Conservation (phyloP, 192 early-diverging fungal genomes). For the Entophlyctis luteolus region DNA sequence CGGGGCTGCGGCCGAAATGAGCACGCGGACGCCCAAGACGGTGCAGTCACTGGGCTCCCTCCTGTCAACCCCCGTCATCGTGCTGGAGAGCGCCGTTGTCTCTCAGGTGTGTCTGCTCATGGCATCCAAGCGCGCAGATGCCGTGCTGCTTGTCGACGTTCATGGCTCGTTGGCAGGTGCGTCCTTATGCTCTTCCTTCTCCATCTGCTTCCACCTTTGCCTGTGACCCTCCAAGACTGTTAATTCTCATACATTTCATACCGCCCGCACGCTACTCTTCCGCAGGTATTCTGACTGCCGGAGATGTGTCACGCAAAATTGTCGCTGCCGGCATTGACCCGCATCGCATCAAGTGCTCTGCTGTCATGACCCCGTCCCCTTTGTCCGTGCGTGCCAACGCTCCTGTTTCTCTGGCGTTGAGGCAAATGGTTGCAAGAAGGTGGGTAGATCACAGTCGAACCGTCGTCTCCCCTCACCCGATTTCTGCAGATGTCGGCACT, state of each 20-base stretch:
- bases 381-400: conserved; percentile 8
- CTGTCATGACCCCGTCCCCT: conserved; percentile 75
- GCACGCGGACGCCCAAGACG: too few relatives aligned
- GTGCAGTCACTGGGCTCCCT: conserved; percentile 12
- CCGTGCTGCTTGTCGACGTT: conserved; percentile 87
- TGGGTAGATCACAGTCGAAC: not conserved
- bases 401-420: conserved; percentile 10
- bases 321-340: conserved; percentile 66
- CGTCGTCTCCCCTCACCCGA: not conserved
- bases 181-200: not conserved
- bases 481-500: conserved; percentile 40
- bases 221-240: too few relatives aligned
- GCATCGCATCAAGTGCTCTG: conserved; percentile 39
- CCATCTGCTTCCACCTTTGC: too few relatives aligned
- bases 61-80: conserved; percentile 11
- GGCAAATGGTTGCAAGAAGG: conserved; percentile 21
- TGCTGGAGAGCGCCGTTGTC: conserved; percentile 16
- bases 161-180: conserved; percentile 66
- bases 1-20: too few relatives aligned
- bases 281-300: conserved; percentile 93
- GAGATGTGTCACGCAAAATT: conserved; percentile 92
- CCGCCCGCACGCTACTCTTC: not conserved
- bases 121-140: conserved; percentile 94
- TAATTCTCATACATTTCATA: too few relatives aligned
- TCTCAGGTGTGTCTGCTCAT: conserved; percentile 47